These are phyloP conservation scores for Powellomyces hirtus DNA, from an alignment of 192 early-diverging fungal species.

Conservation along the genomic window DNA sequence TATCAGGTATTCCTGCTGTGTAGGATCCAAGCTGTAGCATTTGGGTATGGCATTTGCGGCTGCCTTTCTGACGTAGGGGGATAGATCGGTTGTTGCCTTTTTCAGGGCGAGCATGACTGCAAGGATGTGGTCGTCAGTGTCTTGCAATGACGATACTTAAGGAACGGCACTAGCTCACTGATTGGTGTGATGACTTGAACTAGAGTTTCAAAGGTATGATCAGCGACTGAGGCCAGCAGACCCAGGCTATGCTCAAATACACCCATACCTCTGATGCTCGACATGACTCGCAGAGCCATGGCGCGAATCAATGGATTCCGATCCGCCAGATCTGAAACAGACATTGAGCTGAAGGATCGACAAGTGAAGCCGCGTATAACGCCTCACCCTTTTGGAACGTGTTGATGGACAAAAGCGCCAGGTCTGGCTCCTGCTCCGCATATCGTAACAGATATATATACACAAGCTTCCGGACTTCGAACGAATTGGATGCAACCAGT, in stretches of 20 bases:
- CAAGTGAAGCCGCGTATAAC: too few relatives aligned
- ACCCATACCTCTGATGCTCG: constrained; percentile 72
- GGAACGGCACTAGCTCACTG: constrained; percentile 30
- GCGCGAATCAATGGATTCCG: constrained; percentile 89
- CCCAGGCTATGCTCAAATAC: constrained; percentile 5
- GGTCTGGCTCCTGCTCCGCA: constrained; percentile 94
- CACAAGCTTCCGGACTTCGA: constrained; percentile 91
- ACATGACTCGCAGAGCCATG: constrained; percentile 95
- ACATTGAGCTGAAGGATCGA: not conserved
- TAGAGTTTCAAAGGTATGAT: constrained; percentile 3
- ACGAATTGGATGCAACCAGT: constrained; percentile 87
- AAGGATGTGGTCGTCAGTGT: not conserved
- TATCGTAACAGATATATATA: constrained; percentile 96
- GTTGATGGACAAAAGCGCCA: constrained; percentile 93
- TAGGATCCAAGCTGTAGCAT: constrained; percentile 76
- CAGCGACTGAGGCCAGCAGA: constrained; percentile 5
- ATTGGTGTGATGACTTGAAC: constrained; percentile 91
- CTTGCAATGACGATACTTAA: too few relatives aligned
- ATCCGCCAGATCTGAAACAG: constrained; percentile 73
- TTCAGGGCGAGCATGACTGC: constrained; percentile 79
- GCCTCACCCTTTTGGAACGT: constrained; percentile 82
- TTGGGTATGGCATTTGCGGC: constrained; percentile 91
- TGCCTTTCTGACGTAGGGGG: constrained; percentile 90
- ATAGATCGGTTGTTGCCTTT: constrained; percentile 80
- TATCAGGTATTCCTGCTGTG: constrained; percentile 71